Conservation (phyloP, 257 asterid species). For the Rubia yunnanensis region DNA sequence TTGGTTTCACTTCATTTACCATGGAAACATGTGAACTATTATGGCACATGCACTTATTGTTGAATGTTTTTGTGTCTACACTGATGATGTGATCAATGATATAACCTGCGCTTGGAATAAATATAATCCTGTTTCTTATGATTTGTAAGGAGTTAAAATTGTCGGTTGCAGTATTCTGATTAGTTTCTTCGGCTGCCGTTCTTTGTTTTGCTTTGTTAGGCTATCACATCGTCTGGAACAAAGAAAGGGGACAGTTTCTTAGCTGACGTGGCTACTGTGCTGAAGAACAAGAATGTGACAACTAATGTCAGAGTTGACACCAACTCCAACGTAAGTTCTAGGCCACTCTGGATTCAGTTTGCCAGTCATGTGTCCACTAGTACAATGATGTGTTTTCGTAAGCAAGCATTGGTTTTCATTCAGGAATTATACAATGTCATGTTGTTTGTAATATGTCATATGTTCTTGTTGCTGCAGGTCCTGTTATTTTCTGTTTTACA, state of each 20-base stretch:
- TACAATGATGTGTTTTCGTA: not conserved
- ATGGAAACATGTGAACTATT: no score
- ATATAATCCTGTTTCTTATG: not conserved
- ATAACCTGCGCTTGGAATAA: not conserved
- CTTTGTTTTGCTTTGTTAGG: constrained; percentile 15
- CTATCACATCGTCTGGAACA: constrained; percentile 34
- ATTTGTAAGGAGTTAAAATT: not conserved
- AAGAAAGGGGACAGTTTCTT: constrained; percentile 34
- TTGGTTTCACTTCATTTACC: not conserved
- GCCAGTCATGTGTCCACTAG: not conserved
- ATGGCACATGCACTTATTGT: not conserved
- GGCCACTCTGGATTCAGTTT: not conserved
- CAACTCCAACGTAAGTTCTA: constrained; percentile 29
- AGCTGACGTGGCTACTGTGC: constrained; percentile 35
- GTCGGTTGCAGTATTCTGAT: not conserved
- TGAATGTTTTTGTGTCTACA: not conserved
- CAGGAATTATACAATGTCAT: no score
- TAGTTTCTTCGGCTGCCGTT: not conserved
- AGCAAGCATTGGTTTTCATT: not conserved
- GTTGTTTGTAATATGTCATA: not conserved
- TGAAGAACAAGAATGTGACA: constrained; percentile 41
- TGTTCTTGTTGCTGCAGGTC: not conserved
- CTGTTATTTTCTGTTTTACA: not conserved
- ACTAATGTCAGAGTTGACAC: constrained; percentile 43
- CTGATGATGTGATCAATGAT: not conserved